Evolutionary conservation across 192 early-diverging fungal species (phyloP), one percentile per base, ranked within the genome.

Genomic region (Coemansia sp.): DNA sequence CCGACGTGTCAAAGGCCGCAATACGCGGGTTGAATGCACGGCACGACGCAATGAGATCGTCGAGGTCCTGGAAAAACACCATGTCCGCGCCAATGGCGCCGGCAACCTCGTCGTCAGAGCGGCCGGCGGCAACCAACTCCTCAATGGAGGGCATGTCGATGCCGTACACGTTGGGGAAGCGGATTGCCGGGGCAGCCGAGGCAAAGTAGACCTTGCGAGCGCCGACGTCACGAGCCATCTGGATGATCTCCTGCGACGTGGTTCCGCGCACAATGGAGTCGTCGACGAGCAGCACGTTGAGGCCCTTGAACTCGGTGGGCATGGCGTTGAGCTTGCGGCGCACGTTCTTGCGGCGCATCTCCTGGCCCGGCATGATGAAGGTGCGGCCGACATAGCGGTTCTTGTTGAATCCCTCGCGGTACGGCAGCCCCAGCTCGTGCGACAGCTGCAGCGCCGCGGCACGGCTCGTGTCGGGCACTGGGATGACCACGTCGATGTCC

Each of bases 261-360:
- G 97, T 99, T 59, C 97, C 97, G 71, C 97, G 90, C n/a, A 99
- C 97, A 76, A 99, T 97, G 0, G 96, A 98, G 80, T 99, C 94
- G 86, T 99, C 97, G 36, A 99, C 97, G 66, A 99, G 84, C 69
- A 99, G 84, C 20, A 99, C 97, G 78, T 95, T 97, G 79, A 97
- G 97, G 43, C 86, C 92, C 39, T 86, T 84, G 84, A 99, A 99
- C 82, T 99, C 97, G 52, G 94, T 87, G 36, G 90, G 85, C 97
- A 99, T 99, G 57, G 97, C 93, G 72, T 99, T 99, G 70, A 99
- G 88, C 82, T 99, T 99, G 75, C 95, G 88, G 25, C 95, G 80
- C 33, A 99, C 97, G 67, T 89, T 94, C 83, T 95, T 95, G 77
- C 88, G 87, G 53, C 91, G 83, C 84, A 86, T 87, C 61, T 89